Evolutionary conservation across 2,329 filamentous ascomycete genomes (phyloP).

Genomic region (Keithomyces neogunnii): DNA sequence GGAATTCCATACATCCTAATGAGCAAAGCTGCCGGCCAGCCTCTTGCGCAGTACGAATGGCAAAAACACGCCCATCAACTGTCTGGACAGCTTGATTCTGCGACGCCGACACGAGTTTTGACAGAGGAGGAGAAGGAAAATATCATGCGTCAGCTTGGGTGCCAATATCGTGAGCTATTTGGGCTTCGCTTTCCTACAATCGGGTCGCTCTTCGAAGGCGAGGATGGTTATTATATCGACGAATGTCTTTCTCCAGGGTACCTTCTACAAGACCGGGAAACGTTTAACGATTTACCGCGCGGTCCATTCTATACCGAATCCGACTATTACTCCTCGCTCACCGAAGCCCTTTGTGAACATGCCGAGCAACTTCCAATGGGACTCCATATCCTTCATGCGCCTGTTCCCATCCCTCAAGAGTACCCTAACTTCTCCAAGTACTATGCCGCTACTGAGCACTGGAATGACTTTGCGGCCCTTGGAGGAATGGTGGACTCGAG

Average conservation of each 20-base stretch:
- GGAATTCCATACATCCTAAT: conserved; percentile 24
- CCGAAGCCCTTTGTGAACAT: conserved; percentile 9
- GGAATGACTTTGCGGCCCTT: conserved; percentile 12
- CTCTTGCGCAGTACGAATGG: conserved; percentile 16
- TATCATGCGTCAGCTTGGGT: conserved; percentile 18
- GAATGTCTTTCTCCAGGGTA: conserved; percentile 10
- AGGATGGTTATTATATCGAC: conserved; percentile 10
- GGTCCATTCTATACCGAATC: conserved; percentile 9
- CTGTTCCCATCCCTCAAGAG: conserved; percentile 9
- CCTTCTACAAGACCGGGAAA: conserved; percentile 7
- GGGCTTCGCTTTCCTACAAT: conserved; percentile 18
- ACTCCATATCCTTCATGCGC: conserved; percentile 10
- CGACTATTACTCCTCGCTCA: conserved; percentile 10
- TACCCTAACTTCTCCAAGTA: conserved; percentile 9
- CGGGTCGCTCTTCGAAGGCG: conserved; percentile 19
- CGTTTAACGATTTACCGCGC: conserved; percentile 7
- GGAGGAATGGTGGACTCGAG: conserved; percentile 8
- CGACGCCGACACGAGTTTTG: conserved; percentile 3
- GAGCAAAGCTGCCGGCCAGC: conserved; percentile 20
- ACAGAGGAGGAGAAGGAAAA: conserved; percentile 14
- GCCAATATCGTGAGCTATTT: conserved; percentile 16
- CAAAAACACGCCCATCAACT: conserved; percentile 7
- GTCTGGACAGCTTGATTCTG: conserved; percentile 4
- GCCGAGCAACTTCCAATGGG: conserved; percentile 11
- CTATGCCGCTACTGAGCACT: conserved; percentile 8